Evolutionary conservation across 148 eudicot species (phyloP).

Genomic region (Chenopodium album): DNA sequence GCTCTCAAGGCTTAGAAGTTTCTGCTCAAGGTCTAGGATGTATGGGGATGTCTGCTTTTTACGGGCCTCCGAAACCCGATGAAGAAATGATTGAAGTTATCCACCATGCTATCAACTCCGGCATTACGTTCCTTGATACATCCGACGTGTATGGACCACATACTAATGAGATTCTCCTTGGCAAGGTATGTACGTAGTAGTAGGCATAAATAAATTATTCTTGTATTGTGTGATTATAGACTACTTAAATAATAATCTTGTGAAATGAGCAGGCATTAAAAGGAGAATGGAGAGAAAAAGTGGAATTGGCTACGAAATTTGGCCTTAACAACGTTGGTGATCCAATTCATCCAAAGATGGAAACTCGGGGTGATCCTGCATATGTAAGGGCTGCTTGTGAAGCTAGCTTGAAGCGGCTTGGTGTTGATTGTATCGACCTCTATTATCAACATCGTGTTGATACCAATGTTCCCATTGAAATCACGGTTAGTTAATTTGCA

Average conservation of each 20-base stretch:
- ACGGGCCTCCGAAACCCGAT: conserved; percentile 39
- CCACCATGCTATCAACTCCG: conserved; percentile 35
- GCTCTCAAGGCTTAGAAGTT: conserved; percentile 36
- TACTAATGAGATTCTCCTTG: conserved; percentile 44
- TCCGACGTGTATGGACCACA: conserved; percentile 44
- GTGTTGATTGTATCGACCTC: conserved; percentile 36
- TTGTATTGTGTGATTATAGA: too few species aligned
- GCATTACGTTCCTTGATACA: conserved; percentile 41
- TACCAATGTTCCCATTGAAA: conserved; percentile 40
- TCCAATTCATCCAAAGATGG: not conserved
- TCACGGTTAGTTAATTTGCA: conserved; percentile 28
- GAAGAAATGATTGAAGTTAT: conserved; percentile 38
- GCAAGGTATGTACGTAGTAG: conserved; percentile 25
- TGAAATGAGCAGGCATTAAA: conserved; percentile 22
- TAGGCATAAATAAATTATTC: too few species aligned
- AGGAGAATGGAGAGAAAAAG: conserved; percentile 34
- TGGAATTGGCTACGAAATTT: conserved; percentile 34
- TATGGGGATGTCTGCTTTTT: conserved; percentile 37
- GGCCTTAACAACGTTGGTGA: conserved; percentile 7
- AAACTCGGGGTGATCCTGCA: not conserved
- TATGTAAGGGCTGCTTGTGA: conserved; percentile 33
- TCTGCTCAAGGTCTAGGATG: conserved; percentile 43
- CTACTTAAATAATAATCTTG: not conserved
- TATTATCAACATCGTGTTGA: conserved; percentile 43
- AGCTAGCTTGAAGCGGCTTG: conserved; percentile 31